Conservation (phyloP, 2,329 filamentous ascomycete genomes). For the Trichocomaceae sp. region DNA sequence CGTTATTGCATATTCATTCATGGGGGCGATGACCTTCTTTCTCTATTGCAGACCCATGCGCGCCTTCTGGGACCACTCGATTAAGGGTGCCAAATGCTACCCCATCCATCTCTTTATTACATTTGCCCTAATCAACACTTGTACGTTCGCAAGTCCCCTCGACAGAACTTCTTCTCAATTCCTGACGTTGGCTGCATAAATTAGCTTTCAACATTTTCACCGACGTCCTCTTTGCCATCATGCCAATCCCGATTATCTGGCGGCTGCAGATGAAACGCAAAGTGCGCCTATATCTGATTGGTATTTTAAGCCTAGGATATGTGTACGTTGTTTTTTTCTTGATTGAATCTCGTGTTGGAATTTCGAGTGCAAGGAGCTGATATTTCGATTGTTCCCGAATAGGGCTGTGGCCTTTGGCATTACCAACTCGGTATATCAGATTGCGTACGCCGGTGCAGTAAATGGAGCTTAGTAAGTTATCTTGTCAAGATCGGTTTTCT, state of each 20-base stretch:
- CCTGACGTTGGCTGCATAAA: too few relatives aligned
- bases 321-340: conserved; percentile 30
- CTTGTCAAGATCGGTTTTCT: not conserved
- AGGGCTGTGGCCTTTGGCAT: not conserved
- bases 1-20: not conserved
- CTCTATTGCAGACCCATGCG: not conserved
- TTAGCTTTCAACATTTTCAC: conserved; percentile 38
- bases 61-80: not conserved
- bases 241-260: conserved; percentile 50
- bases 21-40: not conserved
- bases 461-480: not conserved
- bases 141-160: conserved; percentile 28
- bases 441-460: not conserved
- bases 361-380: conserved; percentile 7
- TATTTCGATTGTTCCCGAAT: not conserved
- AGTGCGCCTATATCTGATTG: conserved; percentile 46
- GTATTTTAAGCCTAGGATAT: conserved; percentile 51
- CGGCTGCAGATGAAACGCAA: conserved; percentile 48
- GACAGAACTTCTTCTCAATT: too few relatives aligned
- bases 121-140: conserved; percentile 39
- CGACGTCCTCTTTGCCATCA: conserved; percentile 47
- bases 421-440: not conserved
- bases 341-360: not conserved
- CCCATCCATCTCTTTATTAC: conserved; percentile 42
- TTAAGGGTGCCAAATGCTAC: conserved; percentile 34